These are phyloP conservation scores for Tricholoma sp. DNA, from an alignment of 768 basidiomycete species.

Conservation along the genomic window DNA sequence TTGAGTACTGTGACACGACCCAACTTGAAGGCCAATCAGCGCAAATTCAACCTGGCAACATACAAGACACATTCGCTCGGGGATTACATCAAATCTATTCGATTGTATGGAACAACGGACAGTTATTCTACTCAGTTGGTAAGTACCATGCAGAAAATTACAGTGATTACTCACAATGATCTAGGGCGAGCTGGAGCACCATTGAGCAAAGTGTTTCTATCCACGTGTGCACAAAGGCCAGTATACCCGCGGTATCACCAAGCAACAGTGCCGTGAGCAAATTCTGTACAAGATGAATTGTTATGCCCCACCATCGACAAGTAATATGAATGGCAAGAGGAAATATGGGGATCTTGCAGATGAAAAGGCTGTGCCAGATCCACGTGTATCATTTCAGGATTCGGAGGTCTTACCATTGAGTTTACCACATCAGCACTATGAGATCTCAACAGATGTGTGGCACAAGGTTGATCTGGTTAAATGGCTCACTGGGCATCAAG, in stretches of 20 bases:
- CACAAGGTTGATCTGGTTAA: not conserved
- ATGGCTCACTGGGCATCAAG: not conserved
- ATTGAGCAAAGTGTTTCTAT: slow-evolving; percentile 26
- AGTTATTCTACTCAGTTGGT: slow-evolving; percentile 33
- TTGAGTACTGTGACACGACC: no score
- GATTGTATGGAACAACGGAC: slow-evolving; percentile 27
- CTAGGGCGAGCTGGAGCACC: slow-evolving; percentile 35
- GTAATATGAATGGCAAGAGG: not conserved
- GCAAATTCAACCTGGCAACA: slow-evolving; percentile 22
- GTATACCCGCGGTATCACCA: slow-evolving; percentile 18
- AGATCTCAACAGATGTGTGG: not conserved
- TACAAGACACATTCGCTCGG: slow-evolving; percentile 30
- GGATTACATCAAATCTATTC: slow-evolving; percentile 23
- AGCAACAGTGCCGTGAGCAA: slow-evolving; percentile 4
- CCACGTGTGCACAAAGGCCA: slow-evolving; percentile 20
- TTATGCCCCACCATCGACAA: not conserved
- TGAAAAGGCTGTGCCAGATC: not conserved
- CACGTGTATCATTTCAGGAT: not conserved
- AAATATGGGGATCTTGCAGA: not conserved
- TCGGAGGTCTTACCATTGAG: not conserved
- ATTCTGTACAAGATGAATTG: not conserved
- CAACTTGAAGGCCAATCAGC: no score
- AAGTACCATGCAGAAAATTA: not conserved
- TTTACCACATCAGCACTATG: not conserved
- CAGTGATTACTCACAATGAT: not conserved